A percentile compares a stretch with the other conserved stretches of the same genome.
Evolutionary conservation across 2,329 filamentous ascomycete species (phyloP).

Genomic region (Penicillium sp.): DNA sequence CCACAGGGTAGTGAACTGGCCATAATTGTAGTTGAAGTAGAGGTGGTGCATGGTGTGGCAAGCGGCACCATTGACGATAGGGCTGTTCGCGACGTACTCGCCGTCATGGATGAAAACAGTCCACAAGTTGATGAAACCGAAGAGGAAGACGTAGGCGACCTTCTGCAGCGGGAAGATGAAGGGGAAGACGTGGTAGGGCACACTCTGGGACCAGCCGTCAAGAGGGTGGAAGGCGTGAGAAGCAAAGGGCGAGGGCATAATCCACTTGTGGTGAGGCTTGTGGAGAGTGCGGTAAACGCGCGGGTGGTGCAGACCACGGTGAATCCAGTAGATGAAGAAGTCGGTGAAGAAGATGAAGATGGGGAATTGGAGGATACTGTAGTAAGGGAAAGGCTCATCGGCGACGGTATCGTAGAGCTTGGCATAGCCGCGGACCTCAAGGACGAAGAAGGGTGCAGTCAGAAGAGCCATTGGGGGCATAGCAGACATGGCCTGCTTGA

Average conservation of each 20-base stretch:
- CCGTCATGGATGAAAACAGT: slow-evolving; percentile 95
- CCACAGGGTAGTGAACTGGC: slow-evolving; percentile 92
- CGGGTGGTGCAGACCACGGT: slow-evolving; percentile 81
- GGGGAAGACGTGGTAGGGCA: slow-evolving; percentile 92
- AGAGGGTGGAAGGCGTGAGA: slow-evolving; percentile 93
- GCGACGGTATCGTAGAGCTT: slow-evolving; percentile 82
- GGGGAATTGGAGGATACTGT: slow-evolving; percentile 82
- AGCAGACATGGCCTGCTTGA: slow-evolving; percentile 73
- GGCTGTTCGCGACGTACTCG: slow-evolving; percentile 87
- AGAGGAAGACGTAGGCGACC: slow-evolving; percentile 80
- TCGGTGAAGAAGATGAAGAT: slow-evolving; percentile 88
- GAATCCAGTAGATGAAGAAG: slow-evolving; percentile 88
- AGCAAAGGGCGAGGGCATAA: slow-evolving; percentile 93
- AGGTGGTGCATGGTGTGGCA: slow-evolving; percentile 92
- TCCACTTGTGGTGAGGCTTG: slow-evolving; percentile 99
- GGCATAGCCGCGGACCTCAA: slow-evolving; percentile 80
- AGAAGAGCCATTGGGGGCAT: slow-evolving; percentile 83
- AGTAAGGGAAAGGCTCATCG: slow-evolving; percentile 76
- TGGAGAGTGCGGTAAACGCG: slow-evolving; percentile 82
- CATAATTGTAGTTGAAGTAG: slow-evolving; percentile 90
- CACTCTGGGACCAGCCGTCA: slow-evolving; percentile 83
- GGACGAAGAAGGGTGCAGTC: slow-evolving; percentile 78
- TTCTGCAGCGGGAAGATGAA: slow-evolving; percentile 94
- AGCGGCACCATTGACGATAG: slow-evolving; percentile 93
- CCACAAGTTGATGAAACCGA: slow-evolving; percentile 95